phyloP scores from a whole-genome alignment of 345 rosid species.

The Microcos paniculata region DNA sequence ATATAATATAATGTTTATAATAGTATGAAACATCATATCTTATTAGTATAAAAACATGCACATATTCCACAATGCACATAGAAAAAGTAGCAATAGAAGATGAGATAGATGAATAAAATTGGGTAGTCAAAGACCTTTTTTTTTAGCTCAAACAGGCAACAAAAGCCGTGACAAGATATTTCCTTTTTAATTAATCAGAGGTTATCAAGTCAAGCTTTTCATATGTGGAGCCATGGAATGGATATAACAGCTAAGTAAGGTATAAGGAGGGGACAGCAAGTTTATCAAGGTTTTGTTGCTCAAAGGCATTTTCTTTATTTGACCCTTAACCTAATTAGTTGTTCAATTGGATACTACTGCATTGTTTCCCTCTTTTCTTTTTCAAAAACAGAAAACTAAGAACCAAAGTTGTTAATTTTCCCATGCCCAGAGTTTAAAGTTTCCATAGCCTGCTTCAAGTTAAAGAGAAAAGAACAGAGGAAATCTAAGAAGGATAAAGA shows the following conservation, averaged over 20 bases:
- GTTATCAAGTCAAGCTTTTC: constrained; percentile 10
- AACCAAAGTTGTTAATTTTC: background rate
- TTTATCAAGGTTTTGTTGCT: background rate
- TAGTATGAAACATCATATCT: background rate
- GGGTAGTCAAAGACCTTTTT: background rate
- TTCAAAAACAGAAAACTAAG: background rate
- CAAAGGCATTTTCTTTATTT: background rate
- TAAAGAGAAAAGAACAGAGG: no score
- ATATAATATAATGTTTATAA: background rate
- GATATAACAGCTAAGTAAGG: background rate
- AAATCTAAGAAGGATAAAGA: background rate
- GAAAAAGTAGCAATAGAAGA: background rate
- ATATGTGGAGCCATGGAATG: background rate
- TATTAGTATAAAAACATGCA: background rate
- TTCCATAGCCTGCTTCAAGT: no score
- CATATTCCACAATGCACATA: background rate
- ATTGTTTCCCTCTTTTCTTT: background rate
- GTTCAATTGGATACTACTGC: background rate
- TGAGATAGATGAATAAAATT: background rate
- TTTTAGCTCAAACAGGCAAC: background rate
- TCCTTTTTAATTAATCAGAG: background rate
- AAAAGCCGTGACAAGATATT: background rate
- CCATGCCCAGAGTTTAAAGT: no score
- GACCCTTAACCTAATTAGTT: background rate
- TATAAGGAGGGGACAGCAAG: background rate